Percentiles rank a stretch among this genome's conserved stretches.
phyloP scores from a whole-genome alignment of 768 basidiomycete species.

The Phylloporus rhodoxanthus region DNA sequence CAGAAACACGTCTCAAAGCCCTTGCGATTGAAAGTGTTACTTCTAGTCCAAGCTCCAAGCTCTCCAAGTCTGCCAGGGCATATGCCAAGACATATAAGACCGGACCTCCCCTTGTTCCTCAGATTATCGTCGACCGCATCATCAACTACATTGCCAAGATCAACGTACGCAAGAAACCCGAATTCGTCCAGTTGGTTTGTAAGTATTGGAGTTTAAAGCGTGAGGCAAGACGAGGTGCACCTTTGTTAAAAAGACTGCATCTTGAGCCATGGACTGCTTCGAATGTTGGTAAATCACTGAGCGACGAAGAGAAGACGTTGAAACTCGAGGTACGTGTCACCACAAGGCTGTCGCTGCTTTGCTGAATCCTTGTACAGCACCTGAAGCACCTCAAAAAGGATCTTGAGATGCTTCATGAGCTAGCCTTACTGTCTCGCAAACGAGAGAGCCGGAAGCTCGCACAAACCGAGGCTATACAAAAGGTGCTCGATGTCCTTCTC shows the following conservation, averaged over 20 bases:
- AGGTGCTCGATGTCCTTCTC: conserved; percentile 55
- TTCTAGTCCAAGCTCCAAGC: conserved; percentile 37
- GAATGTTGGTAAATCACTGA: conserved; percentile 54
- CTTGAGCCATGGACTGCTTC: conserved; percentile 96
- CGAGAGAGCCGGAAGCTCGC: conserved; percentile 78
- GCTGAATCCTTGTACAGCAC: conserved; percentile 29
- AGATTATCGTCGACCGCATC: conserved; percentile 76
- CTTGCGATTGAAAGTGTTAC: conserved; percentile 42
- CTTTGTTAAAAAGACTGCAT: conserved; percentile 86
- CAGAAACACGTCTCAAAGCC: conserved; percentile 52
- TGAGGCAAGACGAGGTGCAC: conserved; percentile 88
- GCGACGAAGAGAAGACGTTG: conserved; percentile 74
- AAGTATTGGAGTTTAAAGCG: conserved; percentile 97
- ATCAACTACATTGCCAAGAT: conserved; percentile 67
- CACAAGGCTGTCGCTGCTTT: background rate
- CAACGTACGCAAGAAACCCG: conserved; percentile 63
- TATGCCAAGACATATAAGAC: conserved; percentile 90
- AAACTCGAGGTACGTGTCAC: conserved; percentile 65
- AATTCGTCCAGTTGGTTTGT: conserved; percentile 73
- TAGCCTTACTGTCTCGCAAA: conserved; percentile 64
- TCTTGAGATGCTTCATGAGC: conserved; percentile 61
- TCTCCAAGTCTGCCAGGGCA: conserved; percentile 79
- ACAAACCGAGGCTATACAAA: conserved; percentile 61
- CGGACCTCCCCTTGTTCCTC: conserved; percentile 88
- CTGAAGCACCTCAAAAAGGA: conserved; percentile 67